Conservation (phyloP, 495 filamentous ascomycete species). For the Talaromyces nanjingensis region DNA sequence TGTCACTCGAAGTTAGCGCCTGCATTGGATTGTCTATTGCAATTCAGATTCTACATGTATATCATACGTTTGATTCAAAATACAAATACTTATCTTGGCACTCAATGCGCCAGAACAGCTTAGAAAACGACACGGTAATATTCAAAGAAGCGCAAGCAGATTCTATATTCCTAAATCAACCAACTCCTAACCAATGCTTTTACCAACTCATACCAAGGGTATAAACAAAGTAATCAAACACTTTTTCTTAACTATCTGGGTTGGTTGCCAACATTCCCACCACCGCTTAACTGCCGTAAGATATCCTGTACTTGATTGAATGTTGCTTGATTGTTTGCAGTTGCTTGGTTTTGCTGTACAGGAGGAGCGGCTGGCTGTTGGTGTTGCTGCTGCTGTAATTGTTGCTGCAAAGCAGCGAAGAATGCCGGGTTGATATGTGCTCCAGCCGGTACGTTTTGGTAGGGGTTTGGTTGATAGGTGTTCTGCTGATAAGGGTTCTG, state of each 20-base stretch:
- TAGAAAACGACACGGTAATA: background rate
- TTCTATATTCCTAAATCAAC: background rate
- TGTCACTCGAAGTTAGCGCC: background rate
- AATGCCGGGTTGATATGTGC: slow-evolving; percentile 63
- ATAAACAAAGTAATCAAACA: background rate
- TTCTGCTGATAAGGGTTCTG: slow-evolving; percentile 27
- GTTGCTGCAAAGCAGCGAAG: slow-evolving; percentile 42
- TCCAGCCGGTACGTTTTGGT: slow-evolving; percentile 35
- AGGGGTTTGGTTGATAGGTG: slow-evolving; percentile 29
- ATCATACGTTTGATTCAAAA: background rate
- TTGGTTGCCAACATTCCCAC: background rate
- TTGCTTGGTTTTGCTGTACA: slow-evolving; percentile 25
- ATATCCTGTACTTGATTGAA: slow-evolving; percentile 43
- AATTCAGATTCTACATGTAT: background rate
- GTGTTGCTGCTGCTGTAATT: slow-evolving; percentile 31
- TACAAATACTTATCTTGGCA: background rate
- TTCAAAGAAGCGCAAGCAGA: background rate
- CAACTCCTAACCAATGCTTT: slow-evolving; percentile 6
- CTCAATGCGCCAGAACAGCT: background rate
- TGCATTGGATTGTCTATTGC: background rate
- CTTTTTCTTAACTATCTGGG: background rate
- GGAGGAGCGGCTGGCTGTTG: slow-evolving; percentile 27
- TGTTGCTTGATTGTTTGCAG: slow-evolving; percentile 20
- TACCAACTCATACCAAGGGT: background rate
- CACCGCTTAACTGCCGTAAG: slow-evolving; percentile 26